Conservation (phyloP, 176 grass and related monocot genomes). For the Rhynchospora tenuis region DNA sequence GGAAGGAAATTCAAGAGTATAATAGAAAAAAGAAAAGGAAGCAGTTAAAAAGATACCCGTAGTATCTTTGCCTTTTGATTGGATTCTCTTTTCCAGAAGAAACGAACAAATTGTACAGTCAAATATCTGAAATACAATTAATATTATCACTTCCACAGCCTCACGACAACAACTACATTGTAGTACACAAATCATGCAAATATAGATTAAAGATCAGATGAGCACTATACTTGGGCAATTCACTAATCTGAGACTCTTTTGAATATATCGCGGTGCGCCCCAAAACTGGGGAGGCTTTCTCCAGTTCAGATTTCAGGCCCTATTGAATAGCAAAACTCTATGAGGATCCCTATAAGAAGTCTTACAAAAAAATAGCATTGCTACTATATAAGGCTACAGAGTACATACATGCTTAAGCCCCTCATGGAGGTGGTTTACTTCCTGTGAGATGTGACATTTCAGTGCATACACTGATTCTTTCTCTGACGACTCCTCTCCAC, state of each 20-base stretch:
- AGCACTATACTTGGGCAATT: constrained; percentile 61
- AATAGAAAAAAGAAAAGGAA: constrained; percentile 14
- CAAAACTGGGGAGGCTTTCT: constrained; percentile 80
- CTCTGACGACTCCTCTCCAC: constrained; percentile 83
- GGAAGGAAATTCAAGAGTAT: neutral
- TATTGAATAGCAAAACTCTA: constrained; percentile 31
- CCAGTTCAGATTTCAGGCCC: constrained; percentile 91
- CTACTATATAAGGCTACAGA: neutral
- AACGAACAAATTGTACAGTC: constrained; percentile 93
- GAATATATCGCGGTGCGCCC: constrained; percentile 71
- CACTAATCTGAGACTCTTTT: constrained; percentile 73
- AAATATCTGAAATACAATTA: constrained; percentile 58
- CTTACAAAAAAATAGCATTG: constrained; percentile 23
- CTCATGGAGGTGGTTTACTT: constrained; percentile 98
- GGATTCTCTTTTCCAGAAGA: constrained; percentile 99
- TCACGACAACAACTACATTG: neutral
- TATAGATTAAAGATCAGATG: neutral
- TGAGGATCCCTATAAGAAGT: neutral
- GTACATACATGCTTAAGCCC: constrained; percentile 82
- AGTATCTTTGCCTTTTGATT: constrained; percentile 99
- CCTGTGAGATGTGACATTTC: constrained; percentile 98
- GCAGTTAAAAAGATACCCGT: constrained; percentile 46
- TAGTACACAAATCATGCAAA: neutral
- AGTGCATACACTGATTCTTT: constrained; percentile 82
- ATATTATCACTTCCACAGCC: neutral